These are phyloP conservation scores for Clonostachys chloroleuca DNA, from an alignment of 2,329 filamentous ascomycete genomes.

Conservation along the genomic window DNA sequence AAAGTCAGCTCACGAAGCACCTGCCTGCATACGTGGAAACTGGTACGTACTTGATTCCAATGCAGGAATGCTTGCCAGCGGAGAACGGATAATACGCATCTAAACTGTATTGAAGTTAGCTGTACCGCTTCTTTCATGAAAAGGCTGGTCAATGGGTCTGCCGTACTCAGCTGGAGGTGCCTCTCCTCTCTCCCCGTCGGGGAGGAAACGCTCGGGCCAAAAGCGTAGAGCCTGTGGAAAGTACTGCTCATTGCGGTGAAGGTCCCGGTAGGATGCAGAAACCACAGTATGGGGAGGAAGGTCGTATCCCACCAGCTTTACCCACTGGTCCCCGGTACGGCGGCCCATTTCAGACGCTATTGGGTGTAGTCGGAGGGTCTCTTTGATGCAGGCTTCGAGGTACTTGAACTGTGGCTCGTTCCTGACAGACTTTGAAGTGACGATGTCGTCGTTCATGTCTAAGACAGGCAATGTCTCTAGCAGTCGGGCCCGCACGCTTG, in stretches of 20 bases:
- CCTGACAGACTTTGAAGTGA: background rate
- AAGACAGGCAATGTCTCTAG: background rate
- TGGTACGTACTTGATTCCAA: background rate
- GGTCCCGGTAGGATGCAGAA: background rate
- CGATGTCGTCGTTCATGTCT: background rate
- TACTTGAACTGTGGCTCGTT: background rate
- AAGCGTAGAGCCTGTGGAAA: background rate
- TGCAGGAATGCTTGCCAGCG: background rate
- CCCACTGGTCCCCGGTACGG: background rate
- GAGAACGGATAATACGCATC: background rate
- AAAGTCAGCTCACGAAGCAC: background rate
- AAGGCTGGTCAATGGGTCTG: background rate
- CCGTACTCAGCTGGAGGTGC: background rate
- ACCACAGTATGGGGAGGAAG: background rate
- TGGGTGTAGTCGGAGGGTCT: background rate
- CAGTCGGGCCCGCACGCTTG: background rate
- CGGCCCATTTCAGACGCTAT: background rate
- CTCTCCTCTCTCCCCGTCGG: background rate
- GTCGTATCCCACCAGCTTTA: background rate
- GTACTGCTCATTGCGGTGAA: background rate
- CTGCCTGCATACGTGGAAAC: background rate
- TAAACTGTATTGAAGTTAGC: background rate
- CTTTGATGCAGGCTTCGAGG: background rate
- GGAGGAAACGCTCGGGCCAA: background rate
- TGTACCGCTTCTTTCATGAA: background rate